Percentiles rank a stretch among this genome's conserved stretches.
These are phyloP conservation scores for Phylloporus scabripes DNA, from an alignment of 768 basidiomycete species.

Conservation along the genomic window DNA sequence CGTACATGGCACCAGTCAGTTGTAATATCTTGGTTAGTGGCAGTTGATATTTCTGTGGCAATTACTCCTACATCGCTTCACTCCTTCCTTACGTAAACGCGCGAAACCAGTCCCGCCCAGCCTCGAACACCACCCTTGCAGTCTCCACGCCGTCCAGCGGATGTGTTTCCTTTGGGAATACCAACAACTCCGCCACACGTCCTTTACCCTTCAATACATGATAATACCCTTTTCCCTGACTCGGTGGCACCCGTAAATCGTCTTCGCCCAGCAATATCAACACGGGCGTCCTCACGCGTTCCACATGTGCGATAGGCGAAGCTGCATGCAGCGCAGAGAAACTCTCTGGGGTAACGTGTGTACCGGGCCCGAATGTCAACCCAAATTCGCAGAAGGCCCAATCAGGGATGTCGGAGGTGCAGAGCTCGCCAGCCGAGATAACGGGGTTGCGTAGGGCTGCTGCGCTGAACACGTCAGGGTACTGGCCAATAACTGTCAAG, in stretches of 20 bases:
- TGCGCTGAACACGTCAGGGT: conserved; percentile 56
- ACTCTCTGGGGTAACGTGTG: conserved; percentile 40
- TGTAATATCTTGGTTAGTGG: too few relatives aligned
- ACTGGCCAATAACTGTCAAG: conserved; percentile 53
- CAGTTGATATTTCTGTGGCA: too few relatives aligned
- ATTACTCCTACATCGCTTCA: not conserved
- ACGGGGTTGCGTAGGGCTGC: conserved; percentile 67
- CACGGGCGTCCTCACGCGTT: conserved; percentile 47
- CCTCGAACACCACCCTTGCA: conserved; percentile 48
- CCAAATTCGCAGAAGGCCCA: conserved; percentile 49
- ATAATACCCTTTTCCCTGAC: conserved; percentile 59
- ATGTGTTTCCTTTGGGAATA: conserved; percentile 60
- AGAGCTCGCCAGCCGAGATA: conserved; percentile 51
- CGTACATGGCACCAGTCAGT: too few relatives aligned
- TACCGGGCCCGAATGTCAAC: conserved; percentile 29
- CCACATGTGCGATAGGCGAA: conserved; percentile 55
- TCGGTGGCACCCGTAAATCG: conserved; percentile 58
- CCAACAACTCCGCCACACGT: conserved; percentile 49
- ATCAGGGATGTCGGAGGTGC: conserved; percentile 62
- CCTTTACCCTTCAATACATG: conserved; percentile 52
- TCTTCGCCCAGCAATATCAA: conserved; percentile 54
- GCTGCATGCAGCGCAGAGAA: conserved; percentile 41
- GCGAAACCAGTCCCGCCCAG: conserved; percentile 46
- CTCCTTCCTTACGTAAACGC: conserved; percentile 7
- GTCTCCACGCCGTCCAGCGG: conserved; percentile 61